A percentile compares a stretch with the other conserved stretches of the same genome.
phyloP scores from a whole-genome alignment of 495 filamentous ascomycete genomes.

The Bryoglossum gracile region DNA sequence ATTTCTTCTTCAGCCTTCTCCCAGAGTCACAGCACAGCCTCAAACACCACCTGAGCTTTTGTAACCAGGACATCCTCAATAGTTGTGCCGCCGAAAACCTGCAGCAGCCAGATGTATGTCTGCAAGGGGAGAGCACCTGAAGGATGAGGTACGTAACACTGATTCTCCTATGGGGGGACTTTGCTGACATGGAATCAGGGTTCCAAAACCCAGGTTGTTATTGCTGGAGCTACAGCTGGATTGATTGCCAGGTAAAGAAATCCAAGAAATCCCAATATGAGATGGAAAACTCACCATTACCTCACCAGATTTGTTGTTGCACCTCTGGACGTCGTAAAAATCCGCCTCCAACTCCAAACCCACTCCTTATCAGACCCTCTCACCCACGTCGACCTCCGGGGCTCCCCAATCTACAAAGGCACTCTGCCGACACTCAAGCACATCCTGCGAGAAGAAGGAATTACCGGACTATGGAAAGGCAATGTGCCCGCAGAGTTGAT shows the following conservation, averaged over 20 bases:
- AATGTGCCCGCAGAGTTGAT: slow-evolving; percentile 92
- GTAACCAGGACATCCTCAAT: not conserved
- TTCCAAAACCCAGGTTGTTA: slow-evolving; percentile 70
- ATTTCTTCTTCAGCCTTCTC: not conserved
- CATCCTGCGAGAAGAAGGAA: slow-evolving; percentile 71
- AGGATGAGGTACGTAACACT: slow-evolving; percentile 64
- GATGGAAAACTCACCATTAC: slow-evolving; percentile 5
- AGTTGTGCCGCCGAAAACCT: not conserved
- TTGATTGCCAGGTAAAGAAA: slow-evolving; percentile 67
- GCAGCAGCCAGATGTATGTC: slow-evolving; percentile 57
- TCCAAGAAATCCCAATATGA: not conserved
- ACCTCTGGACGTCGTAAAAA: slow-evolving; percentile 92
- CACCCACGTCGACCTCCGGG: slow-evolving; percentile 36
- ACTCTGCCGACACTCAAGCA: slow-evolving; percentile 67
- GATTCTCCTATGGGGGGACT: not conserved
- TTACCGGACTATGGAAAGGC: slow-evolving; percentile 93
- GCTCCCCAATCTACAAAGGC: slow-evolving; percentile 68
- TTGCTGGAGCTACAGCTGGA: slow-evolving; percentile 81
- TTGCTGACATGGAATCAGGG: slow-evolving; percentile 43
- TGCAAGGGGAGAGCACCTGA: slow-evolving; percentile 64
- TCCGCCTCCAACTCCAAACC: slow-evolving; percentile 85
- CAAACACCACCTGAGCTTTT: not conserved
- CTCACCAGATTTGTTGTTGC: slow-evolving; percentile 83
- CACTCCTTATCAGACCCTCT: slow-evolving; percentile 64
- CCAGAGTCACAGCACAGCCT: not conserved